Evolutionary conservation across 2,329 filamentous ascomycete species (phyloP).

Genomic region (Ascochyta pisi): DNA sequence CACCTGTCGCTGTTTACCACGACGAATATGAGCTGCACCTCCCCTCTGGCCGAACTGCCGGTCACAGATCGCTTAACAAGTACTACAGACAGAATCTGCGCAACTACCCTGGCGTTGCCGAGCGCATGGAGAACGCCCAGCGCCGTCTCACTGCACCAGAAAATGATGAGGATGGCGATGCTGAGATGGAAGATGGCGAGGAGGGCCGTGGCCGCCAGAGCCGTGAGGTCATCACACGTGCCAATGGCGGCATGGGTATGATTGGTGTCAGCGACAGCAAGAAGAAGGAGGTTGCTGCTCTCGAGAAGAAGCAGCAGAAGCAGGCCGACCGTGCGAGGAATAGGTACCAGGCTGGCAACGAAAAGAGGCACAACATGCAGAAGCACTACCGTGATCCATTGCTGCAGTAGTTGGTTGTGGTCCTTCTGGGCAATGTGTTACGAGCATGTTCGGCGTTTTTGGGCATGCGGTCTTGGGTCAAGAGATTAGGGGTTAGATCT

Average conservation of each 20-base stretch:
- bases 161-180: conserved; percentile 47
- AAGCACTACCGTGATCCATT: conserved; percentile 72
- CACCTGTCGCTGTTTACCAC: conserved; percentile 80
- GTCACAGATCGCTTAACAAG: conserved; percentile 83
- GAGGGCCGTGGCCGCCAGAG: conserved; percentile 44
- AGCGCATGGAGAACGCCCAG: conserved; percentile 73
- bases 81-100: conserved; percentile 95
- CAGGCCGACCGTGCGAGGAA: conserved; percentile 67
- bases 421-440: not conserved
- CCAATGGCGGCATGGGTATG: conserved; percentile 78
- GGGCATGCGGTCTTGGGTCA: conserved; percentile 1
- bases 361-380: conserved; percentile 78
- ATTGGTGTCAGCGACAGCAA: conserved; percentile 76
- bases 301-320: conserved; percentile 73
- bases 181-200: conserved; percentile 24
- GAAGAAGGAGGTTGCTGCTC: conserved; percentile 70
- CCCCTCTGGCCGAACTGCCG: conserved; percentile 85
- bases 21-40: conserved; percentile 95
- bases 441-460: conserved; percentile 17
- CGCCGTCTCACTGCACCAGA: conserved; percentile 66
- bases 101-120: conserved; percentile 79
- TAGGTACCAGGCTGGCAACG: conserved; percentile 69
- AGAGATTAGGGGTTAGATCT: conserved; percentile 2
- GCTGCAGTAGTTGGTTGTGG: conserved; percentile 53
- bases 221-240: conserved; percentile 64